phyloP scores from a whole-genome alignment of 1,284 basidiomycete genomes.

The Moesziomyces sp. region DNA sequence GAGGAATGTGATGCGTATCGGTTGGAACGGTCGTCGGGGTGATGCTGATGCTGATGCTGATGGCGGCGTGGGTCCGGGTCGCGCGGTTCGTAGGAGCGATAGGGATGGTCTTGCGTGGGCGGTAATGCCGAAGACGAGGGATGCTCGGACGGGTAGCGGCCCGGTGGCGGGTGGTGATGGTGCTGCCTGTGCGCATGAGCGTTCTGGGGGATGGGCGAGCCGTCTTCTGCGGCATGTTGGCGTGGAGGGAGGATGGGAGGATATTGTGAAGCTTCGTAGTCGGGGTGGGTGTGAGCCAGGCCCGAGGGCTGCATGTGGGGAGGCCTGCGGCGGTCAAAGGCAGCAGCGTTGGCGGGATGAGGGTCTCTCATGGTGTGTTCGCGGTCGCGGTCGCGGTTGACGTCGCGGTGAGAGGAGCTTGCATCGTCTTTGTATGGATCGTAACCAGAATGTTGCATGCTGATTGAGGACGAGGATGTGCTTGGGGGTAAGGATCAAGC shows the following conservation, averaged over 20 bases:
- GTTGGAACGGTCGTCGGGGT: too few species aligned
- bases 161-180: too few species aligned
- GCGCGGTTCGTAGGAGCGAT: too few species aligned
- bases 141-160: too few species aligned
- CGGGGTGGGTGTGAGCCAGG: slow-evolving; percentile 18
- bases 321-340: slow-evolving; percentile 11
- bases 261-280: slow-evolving; percentile 6
- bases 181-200: too few species aligned
- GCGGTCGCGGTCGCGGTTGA: neutral
- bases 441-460: slow-evolving; percentile 21
- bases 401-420: slow-evolving; percentile 13
- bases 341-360: neutral
- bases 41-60: too few species aligned
- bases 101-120: too few species aligned
- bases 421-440: slow-evolving; percentile 9
- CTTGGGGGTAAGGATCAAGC: neutral
- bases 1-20: too few species aligned
- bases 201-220: neutral
- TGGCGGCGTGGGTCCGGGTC: too few species aligned
- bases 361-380: slow-evolving; percentile 8
- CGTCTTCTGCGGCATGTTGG: slow-evolving; percentile 3
- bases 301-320: slow-evolving; percentile 18
- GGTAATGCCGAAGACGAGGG: too few species aligned
- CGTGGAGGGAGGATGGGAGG: slow-evolving; percentile 5
- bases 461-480: slow-evolving; percentile 1